Percentiles rank a stretch among this genome's conserved stretches.
Conservation (phyloP, 2,329 filamentous ascomycete species). For the Pseudopyricularia javanii region DNA sequence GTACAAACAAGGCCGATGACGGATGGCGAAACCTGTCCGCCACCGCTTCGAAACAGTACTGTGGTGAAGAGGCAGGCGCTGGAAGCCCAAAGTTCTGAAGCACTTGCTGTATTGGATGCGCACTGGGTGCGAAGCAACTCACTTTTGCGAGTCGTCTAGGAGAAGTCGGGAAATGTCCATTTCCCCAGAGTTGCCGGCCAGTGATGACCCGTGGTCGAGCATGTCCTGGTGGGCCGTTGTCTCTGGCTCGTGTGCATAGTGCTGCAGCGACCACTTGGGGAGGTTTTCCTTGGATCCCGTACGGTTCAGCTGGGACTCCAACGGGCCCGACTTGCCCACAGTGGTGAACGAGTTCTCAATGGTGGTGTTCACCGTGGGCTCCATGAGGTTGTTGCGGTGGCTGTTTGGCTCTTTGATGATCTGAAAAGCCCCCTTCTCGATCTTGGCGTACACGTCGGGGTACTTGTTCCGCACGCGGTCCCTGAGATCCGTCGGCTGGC, state of each 20-base stretch:
- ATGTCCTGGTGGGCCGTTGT: constrained; percentile 19
- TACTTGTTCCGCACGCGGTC: constrained; percentile 54
- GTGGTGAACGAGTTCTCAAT: constrained; percentile 31
- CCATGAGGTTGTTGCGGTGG: constrained; percentile 31
- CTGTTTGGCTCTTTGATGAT: constrained; percentile 21
- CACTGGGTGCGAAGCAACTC: not conserved
- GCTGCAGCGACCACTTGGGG: constrained; percentile 23
- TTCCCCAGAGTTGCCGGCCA: constrained; percentile 33
- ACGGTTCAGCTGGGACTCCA: constrained; percentile 27
- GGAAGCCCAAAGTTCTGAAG: too few relatives aligned
- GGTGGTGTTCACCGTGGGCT: constrained; percentile 37
- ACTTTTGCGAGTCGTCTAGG: constrained; percentile 34
- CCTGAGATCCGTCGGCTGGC: constrained; percentile 50
- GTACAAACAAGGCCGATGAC: not conserved
- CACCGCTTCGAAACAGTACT: not conserved
- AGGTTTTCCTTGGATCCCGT: constrained; percentile 34
- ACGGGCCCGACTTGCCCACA: constrained; percentile 22
- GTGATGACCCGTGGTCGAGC: constrained; percentile 25
- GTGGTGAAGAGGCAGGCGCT: not conserved
- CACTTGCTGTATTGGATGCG: not conserved
- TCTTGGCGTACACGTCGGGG: constrained; percentile 41
- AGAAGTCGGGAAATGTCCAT: constrained; percentile 52
- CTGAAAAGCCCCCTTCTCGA: constrained; percentile 41
- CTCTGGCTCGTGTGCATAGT: not conserved
- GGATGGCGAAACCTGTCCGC: not conserved